Evolutionary conservation across 345 rosid species (phyloP).

Genomic region (Pugionium cornutum): DNA sequence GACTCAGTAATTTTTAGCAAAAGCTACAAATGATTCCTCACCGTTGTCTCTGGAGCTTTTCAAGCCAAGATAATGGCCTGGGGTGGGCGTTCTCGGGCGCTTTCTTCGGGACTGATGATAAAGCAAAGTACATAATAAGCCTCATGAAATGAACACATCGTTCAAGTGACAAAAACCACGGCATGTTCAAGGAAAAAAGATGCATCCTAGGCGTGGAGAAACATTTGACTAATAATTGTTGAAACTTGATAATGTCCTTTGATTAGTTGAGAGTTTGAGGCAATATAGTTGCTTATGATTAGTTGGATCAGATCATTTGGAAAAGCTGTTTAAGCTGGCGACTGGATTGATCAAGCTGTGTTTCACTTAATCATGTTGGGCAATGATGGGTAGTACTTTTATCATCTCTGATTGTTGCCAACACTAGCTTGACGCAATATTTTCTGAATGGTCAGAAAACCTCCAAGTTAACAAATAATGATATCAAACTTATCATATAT

Average conservation of each 20-base stretch:
- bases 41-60: slow-evolving; percentile 80
- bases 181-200: slow-evolving; percentile 27
- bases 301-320: slow-evolving; percentile 94
- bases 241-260: slow-evolving; percentile 77
- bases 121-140: slow-evolving; percentile 32
- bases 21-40: slow-evolving; percentile 30
- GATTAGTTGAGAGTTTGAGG: slow-evolving; percentile 79
- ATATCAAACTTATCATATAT: slow-evolving; percentile 32
- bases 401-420: slow-evolving; percentile 99
- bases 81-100: slow-evolving; percentile 97
- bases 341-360: slow-evolving; percentile 87
- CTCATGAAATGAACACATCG: slow-evolving; percentile 25
- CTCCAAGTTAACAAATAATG: slow-evolving; percentile 67
- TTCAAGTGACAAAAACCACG: slow-evolving; percentile 15
- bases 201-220: slow-evolving; percentile 37
- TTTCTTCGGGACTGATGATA: slow-evolving; percentile 93
- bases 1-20: neutral
- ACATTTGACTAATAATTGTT: slow-evolving; percentile 74
- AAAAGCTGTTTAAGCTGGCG: slow-evolving; percentile 87
- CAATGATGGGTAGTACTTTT: slow-evolving; percentile 47
- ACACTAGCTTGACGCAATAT: slow-evolving; percentile 84
- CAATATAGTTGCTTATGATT: slow-evolving; percentile 72
- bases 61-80: slow-evolving; percentile 98
- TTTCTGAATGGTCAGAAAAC: slow-evolving; percentile 98
- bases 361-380: slow-evolving; percentile 75